Percentiles rank a stretch among this genome's conserved stretches.
phyloP scores from a whole-genome alignment of 108 stramenopile genomes.

The Fistulifera pelliculosa region DNA sequence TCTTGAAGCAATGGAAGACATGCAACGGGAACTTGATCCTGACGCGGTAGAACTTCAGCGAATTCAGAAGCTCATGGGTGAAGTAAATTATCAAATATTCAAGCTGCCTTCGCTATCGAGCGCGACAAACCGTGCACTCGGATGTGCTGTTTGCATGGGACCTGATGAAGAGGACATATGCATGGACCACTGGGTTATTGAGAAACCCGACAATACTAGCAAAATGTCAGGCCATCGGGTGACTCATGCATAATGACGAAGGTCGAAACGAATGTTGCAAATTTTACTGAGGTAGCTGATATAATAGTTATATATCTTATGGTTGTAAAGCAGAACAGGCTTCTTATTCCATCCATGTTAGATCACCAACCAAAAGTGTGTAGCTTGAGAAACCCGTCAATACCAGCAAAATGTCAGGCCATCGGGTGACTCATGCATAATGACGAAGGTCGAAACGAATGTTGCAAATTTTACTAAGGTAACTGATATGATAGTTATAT shows the following conservation, averaged over 20 bases:
- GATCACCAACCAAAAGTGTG: slow-evolving; percentile 59
- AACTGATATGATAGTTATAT: too few relatives aligned
- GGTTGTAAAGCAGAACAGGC: too few relatives aligned
- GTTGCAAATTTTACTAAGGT: too few relatives aligned
- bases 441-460: too few relatives aligned
- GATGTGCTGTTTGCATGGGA: slow-evolving; percentile 17
- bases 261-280: too few relatives aligned
- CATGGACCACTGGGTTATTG: slow-evolving; percentile 27
- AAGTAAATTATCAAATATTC: slow-evolving; percentile 48
- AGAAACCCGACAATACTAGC: slow-evolving; percentile 41
- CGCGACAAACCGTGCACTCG: slow-evolving; percentile 17
- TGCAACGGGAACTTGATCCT: slow-evolving; percentile 10
- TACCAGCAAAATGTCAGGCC: slow-evolving; percentile 58
- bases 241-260: slow-evolving; percentile 28
- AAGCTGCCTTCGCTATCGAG: slow-evolving; percentile 38
- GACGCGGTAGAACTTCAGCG: slow-evolving; percentile 15
- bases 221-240: slow-evolving; percentile 59
- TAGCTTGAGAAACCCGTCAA: slow-evolving; percentile 40
- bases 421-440: slow-evolving; percentile 46
- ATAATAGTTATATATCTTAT: too few relatives aligned
- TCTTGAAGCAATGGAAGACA: slow-evolving; percentile 32
- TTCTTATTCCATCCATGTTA: slow-evolving; percentile 84
- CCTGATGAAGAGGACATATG: slow-evolving; percentile 21
- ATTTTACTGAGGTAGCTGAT: too few relatives aligned
- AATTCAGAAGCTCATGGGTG: slow-evolving; percentile 42